Base-by-base conservation (phyloP, 495 filamentous ascomycete genomes). In the Aspergillus homomorphus region DNA sequence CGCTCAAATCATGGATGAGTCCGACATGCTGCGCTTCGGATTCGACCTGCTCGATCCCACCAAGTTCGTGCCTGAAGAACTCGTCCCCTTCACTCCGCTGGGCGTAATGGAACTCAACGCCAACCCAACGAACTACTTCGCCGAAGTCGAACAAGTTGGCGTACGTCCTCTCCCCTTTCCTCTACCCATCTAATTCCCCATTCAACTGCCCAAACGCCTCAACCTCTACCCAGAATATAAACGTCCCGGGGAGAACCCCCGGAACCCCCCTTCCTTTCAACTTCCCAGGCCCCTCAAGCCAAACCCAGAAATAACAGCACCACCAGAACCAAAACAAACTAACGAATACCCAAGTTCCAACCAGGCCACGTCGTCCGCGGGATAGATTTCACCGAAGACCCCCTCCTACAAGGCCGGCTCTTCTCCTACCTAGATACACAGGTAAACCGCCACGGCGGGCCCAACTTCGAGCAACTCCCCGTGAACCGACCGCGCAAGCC, bases 341-440 rank as follows among this genome's bases (percentile, higher is more conserved):
- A 49, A 49, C 45, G 20, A 6, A 24, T 12, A n/a, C 26, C 26
- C 28, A 22, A 48, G 62, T 64, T 64, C 54, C 62, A 64, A 61
- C 62, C 62, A 16, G 59, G 72, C 51, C 73, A 74, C 62, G 76
- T 90, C 49, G 85, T 89, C 28, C 77, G 84, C 49, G 87, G 87
- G 22, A 76, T 90, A 60, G 85, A 88, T 65, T 89, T 89, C 66
- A 78, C 82, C 38, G 84, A 88, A 48, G 87, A 89, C 57, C 87
- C 86, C 6, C 73, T 89, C 41, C 82, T 90, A 15, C 85, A 88
- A 65, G 87, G 85, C 41, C 86, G 87, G 42, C 68, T 89, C 45
- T 89, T 85, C 72, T 86, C 84, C 50, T 90, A 90, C 70, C 77
- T 88, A 4, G 87, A 89, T 73, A 88, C 87, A 7, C 85, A 88